These are phyloP conservation scores for Aspergillus brunneoviolaceus DNA, from an alignment of 2,329 filamentous ascomycete genomes.

Conservation along the genomic window DNA sequence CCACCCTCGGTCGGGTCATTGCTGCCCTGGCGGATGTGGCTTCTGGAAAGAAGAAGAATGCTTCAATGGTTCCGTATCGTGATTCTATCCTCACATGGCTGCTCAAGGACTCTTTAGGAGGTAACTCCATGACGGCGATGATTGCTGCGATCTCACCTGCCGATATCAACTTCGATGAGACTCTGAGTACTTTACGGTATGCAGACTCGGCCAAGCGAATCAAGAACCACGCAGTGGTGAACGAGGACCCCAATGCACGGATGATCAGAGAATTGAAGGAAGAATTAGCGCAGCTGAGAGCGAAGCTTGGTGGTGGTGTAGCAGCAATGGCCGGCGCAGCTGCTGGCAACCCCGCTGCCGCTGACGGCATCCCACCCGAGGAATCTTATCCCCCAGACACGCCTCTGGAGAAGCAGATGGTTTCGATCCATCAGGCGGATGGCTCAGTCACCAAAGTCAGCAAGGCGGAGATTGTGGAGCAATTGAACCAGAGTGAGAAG, in stretches of 20 bases:
- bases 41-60: constrained; percentile 73
- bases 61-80: constrained; percentile 85
- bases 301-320: constrained; percentile 70
- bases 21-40: constrained; percentile 90
- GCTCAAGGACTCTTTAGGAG: constrained; percentile 91
- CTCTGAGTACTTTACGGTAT: constrained; percentile 89
- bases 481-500: constrained; percentile 94
- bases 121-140: constrained; percentile 99
- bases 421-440: constrained; percentile 85
- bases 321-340: constrained; percentile 39
- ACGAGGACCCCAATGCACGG: constrained; percentile 96
- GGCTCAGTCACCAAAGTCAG: constrained; percentile 91
- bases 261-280: constrained; percentile 99
- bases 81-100: constrained; percentile 97
- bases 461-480: constrained; percentile 96
- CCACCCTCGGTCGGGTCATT: constrained; percentile 95
- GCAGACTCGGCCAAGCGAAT: constrained; percentile 97
- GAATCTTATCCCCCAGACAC: constrained; percentile 91
- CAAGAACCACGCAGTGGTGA: constrained; percentile 99
- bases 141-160: constrained; percentile 98
- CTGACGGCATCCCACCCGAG: constrained; percentile 58
- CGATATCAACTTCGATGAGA: constrained; percentile 99
- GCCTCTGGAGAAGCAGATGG: constrained; percentile 91
- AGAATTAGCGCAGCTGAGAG: constrained; percentile 79
- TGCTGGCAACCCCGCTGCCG: constrained; percentile 38